Conservation (phyloP, 73 alveolate genomes). For the Paramecium biaurelia region DNA sequence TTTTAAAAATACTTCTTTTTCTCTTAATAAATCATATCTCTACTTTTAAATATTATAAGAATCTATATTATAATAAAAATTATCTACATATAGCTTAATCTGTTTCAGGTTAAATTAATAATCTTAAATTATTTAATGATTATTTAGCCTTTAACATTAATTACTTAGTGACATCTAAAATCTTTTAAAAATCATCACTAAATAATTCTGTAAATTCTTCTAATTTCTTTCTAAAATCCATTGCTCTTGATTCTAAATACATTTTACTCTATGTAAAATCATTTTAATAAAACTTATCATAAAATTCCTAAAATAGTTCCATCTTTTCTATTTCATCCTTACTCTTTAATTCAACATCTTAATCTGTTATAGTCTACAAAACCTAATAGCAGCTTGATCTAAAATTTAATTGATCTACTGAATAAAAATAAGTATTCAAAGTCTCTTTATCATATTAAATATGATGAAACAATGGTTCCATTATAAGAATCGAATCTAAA, state of each 20-base stretch:
- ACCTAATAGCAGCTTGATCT: constrained; percentile 37
- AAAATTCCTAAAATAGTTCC: constrained; percentile 4
- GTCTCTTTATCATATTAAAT: background rate
- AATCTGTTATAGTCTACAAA: background rate
- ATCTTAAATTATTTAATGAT: background rate
- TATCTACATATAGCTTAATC: background rate
- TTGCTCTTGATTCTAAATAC: background rate
- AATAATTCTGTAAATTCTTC: constrained; percentile 10
- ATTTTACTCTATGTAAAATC: background rate
- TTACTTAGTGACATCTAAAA: background rate
- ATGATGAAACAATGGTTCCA: background rate
- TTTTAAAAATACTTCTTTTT: background rate
- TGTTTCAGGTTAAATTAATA: background rate
- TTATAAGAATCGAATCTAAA: background rate
- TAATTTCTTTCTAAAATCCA: constrained; percentile 18
- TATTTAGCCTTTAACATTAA: background rate
- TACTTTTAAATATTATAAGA: background rate
- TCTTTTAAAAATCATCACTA: background rate
- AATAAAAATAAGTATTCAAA: background rate
- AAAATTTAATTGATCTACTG: background rate
- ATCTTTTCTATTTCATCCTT: background rate
- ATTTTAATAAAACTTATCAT: constrained; percentile 6
- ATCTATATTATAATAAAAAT: background rate
- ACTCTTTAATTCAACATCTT: constrained; percentile 37
- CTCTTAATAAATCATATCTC: background rate